These are phyloP conservation scores for Solanum boliviense DNA, from an alignment of 257 asterid genomes.

Conservation along the genomic window DNA sequence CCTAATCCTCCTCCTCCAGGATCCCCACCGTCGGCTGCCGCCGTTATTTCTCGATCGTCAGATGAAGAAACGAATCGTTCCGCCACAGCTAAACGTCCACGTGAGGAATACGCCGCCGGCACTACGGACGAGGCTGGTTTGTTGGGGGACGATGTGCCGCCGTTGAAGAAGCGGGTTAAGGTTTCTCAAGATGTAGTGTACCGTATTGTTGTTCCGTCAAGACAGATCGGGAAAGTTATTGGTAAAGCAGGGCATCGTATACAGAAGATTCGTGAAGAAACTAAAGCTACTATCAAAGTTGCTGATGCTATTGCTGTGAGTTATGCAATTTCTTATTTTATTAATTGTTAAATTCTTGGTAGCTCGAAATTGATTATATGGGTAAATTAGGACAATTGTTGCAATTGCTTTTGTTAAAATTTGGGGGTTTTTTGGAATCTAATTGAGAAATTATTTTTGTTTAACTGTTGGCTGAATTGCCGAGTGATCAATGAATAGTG, in stretches of 20 bases:
- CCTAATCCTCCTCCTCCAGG: constrained; percentile 11
- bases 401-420: neutral
- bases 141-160: constrained; percentile 33
- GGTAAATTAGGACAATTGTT: neutral
- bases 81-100: constrained; percentile 42
- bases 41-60: neutral
- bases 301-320: constrained; percentile 73
- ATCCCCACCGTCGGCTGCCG: constrained; percentile 1
- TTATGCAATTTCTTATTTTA: neutral
- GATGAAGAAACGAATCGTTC: constrained; percentile 21
- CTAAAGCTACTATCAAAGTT: constrained; percentile 73
- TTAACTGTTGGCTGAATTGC: neutral
- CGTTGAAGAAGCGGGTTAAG: constrained; percentile 61
- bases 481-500: neutral
- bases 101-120: constrained; percentile 40
- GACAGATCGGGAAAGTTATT: constrained; percentile 94
- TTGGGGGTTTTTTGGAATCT: neutral
- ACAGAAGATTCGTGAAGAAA: constrained; percentile 86
- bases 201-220: constrained; percentile 84
- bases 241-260: constrained; percentile 88
- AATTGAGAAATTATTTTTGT: neutral
- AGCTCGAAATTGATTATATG: neutral
- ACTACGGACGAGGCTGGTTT: constrained; percentile 27
- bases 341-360: neutral
- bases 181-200: constrained; percentile 57